phyloP scores from a whole-genome alignment of 23 red algal genomes.

The Gracilaria domingensis region DNA sequence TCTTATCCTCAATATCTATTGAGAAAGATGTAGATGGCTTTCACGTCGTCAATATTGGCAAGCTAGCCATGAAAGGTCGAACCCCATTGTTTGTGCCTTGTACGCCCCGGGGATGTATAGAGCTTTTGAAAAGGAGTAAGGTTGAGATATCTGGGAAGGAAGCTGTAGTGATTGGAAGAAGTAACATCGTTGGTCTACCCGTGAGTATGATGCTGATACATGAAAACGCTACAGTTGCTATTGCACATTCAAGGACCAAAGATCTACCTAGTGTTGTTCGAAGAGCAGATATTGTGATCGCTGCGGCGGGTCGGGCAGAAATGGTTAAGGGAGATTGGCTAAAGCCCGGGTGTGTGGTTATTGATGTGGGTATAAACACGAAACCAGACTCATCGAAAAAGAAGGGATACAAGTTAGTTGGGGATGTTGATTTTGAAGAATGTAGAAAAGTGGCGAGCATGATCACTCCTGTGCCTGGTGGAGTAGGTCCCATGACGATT shows the following conservation, averaged over 20 bases:
- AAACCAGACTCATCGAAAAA: conserved; percentile 81
- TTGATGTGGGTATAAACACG: conserved; percentile 95
- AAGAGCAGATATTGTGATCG: conserved; percentile 90
- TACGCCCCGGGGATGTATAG: conserved; percentile 90
- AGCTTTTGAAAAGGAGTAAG: conserved; percentile 80
- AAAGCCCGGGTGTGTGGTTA: conserved; percentile 82
- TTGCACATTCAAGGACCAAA: conserved; percentile 81
- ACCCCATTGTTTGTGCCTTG: conserved; percentile 79
- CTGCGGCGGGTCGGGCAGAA: conserved; percentile 79
- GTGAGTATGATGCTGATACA: conserved; percentile 84
- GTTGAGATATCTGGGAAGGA: conserved; percentile 77
- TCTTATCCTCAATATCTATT: conserved; percentile 78
- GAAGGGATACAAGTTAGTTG: conserved; percentile 89
- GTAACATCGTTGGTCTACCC: conserved; percentile 96
- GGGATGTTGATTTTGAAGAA: conserved; percentile 89
- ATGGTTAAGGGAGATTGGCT: conserved; percentile 87
- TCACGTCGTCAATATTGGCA: conserved; percentile 93
- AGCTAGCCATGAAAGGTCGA: conserved; percentile 80
- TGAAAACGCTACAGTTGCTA: conserved; percentile 91
- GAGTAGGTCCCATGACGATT: conserved; percentile 97
- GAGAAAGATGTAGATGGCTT: conserved; percentile 99
- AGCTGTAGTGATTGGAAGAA: conserved; percentile 91
- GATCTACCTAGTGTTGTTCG: conserved; percentile 65
- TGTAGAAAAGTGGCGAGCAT: conserved; percentile 57
- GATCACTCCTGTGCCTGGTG: conserved; percentile 96